phyloP scores from a whole-genome alignment of 2,329 filamentous ascomycete genomes.

The Pyrenophora tritici-repentis region DNA sequence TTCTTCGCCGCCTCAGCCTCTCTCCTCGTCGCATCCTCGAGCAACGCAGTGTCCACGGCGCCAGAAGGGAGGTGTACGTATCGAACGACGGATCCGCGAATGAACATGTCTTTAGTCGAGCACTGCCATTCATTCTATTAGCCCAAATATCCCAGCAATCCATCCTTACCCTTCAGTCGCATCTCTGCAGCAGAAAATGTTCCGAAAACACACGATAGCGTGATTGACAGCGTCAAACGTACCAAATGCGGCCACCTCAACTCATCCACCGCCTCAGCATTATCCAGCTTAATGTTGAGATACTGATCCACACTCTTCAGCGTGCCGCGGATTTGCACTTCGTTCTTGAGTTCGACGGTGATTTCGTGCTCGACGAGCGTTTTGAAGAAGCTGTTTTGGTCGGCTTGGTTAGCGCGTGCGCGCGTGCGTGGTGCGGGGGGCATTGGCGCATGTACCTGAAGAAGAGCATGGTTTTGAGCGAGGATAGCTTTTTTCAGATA shows the following conservation, averaged over 20 bases:
- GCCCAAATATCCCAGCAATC: not conserved
- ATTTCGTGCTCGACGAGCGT: conserved; percentile 97
- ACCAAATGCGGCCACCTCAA: conserved; percentile 93
- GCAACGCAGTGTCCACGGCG: conserved; percentile 80
- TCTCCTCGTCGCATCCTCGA: conserved; percentile 77
- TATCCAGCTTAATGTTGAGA: conserved; percentile 98
- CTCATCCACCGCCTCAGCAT: conserved; percentile 90
- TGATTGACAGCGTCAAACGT: conserved; percentile 8
- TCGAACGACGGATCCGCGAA: conserved; percentile 87
- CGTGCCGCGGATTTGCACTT: conserved; percentile 93
- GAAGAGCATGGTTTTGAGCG: not conserved
- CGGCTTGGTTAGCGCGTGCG: too few species aligned
- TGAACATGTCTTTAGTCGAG: conserved; percentile 94
- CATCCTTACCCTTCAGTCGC: too few species aligned
- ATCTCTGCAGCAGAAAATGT: conserved; percentile 11
- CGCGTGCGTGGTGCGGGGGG: too few species aligned
- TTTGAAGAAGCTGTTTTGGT: conserved; percentile 82
- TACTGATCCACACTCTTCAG: conserved; percentile 98
- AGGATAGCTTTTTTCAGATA: not conserved
- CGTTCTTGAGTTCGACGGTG: conserved; percentile 98
- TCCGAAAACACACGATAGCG: too few species aligned
- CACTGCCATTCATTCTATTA: conserved; percentile 53
- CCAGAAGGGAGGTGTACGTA: conserved; percentile 86
- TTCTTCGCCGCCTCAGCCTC: conserved; percentile 45
- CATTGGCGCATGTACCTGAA: too few species aligned